Evolutionary conservation across 2,329 filamentous ascomycete genomes (phyloP).

Genomic region (Colletotrichum tropicale): DNA sequence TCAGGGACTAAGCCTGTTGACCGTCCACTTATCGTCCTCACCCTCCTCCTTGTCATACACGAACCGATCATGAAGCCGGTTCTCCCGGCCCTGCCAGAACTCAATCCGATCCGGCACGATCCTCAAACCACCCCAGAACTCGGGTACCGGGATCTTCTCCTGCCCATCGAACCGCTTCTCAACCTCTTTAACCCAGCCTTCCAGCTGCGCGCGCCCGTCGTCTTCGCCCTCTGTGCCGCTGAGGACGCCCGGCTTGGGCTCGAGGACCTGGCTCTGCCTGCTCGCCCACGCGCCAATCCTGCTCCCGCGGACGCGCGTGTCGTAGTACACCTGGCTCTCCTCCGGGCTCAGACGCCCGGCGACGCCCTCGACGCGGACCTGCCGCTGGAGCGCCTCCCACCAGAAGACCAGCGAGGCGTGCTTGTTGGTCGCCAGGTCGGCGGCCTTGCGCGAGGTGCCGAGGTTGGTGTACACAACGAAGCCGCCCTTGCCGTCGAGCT

Average conservation of each 20-base stretch:
- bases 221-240: constrained; percentile 45
- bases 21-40: constrained; percentile 60
- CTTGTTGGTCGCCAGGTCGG: constrained; percentile 74
- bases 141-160: constrained; percentile 86
- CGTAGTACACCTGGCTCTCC: constrained; percentile 75
- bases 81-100: constrained; percentile 95
- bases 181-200: constrained; percentile 76
- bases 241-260: constrained; percentile 36
- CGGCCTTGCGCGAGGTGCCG: constrained; percentile 73
- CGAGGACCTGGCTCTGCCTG: constrained; percentile 80
- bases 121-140: constrained; percentile 92
- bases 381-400: constrained; percentile 86
- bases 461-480: constrained; percentile 97
- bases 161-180: constrained; percentile 76
- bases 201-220: constrained; percentile 75
- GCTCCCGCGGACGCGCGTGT: constrained; percentile 76
- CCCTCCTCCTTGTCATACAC: constrained; percentile 71
- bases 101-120: constrained; percentile 86
- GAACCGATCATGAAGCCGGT: constrained; percentile 92
- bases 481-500: constrained; percentile 75
- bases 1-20: constrained; percentile 77
- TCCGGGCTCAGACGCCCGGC: constrained; percentile 69
- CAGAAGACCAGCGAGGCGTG: constrained; percentile 87
- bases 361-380: constrained; percentile 86
- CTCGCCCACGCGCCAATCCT: constrained; percentile 94